A percentile compares a stretch with the other conserved stretches of the same genome.
Conservation (phyloP, 169 alveolate genomes). For the Eimeria nieschulzi region DNA sequence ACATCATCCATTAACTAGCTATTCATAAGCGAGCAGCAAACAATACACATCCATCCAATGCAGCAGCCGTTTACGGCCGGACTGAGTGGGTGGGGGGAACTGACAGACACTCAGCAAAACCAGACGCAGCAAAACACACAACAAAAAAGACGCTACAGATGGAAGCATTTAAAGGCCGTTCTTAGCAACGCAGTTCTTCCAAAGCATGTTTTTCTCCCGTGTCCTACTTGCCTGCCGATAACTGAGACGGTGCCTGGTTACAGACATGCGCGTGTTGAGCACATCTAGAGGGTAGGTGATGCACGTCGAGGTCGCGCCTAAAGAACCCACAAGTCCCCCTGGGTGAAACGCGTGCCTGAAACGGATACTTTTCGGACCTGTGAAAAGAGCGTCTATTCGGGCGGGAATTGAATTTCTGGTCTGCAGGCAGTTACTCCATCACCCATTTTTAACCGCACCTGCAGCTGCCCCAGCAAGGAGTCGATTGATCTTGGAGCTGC, state of each 20-base stretch:
- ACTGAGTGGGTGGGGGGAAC: background rate
- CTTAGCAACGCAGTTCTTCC: background rate
- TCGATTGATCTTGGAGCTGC: background rate
- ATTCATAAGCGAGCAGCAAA: background rate
- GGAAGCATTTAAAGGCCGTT: background rate
- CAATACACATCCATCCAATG: background rate
- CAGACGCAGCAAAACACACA: background rate
- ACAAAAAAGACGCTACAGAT: background rate
- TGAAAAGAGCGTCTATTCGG: no score
- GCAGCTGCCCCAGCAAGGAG: conserved; percentile 1
- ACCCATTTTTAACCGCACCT: background rate
- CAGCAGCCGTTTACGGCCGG: background rate
- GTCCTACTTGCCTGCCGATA: conserved; percentile 1
- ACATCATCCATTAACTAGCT: no score
- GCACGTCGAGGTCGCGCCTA: conserved; percentile 51
- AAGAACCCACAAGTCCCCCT: background rate
- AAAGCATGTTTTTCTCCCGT: no score
- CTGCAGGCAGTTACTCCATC: no score
- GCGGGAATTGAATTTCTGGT: no score
- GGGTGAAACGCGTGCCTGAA: no score
- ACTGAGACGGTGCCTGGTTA: background rate
- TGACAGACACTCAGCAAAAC: background rate
- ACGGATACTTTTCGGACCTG: no score
- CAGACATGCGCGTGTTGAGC: conserved; percentile 59
- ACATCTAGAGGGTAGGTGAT: conserved; percentile 63